These are phyloP conservation scores for Euptelea pleiosperma DNA, from an alignment of 164 flowering plant genomes.

Conservation along the genomic window DNA sequence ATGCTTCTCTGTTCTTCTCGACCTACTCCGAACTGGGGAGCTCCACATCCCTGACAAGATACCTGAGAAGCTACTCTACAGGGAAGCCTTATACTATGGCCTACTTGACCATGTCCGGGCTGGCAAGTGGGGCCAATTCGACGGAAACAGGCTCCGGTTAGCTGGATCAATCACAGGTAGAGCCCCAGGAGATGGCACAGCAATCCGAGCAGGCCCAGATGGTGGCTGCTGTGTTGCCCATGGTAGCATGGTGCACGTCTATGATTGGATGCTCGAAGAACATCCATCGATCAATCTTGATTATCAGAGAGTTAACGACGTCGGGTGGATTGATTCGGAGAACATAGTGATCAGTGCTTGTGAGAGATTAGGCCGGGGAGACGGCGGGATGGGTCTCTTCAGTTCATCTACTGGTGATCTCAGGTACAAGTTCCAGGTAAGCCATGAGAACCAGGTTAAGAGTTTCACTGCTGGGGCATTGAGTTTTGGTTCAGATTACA, in stretches of 20 bases:
- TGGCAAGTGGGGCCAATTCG: slow-evolving; percentile 78
- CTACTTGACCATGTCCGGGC: slow-evolving; percentile 66
- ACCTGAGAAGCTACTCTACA: slow-evolving; percentile 52
- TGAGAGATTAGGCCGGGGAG: slow-evolving; percentile 58
- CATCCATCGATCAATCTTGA: slow-evolving; percentile 65
- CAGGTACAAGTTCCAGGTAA: slow-evolving; percentile 56
- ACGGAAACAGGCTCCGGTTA: slow-evolving; percentile 57
- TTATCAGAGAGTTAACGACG: slow-evolving; percentile 80
- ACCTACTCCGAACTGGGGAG: slow-evolving; percentile 76
- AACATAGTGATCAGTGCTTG: slow-evolving; percentile 56
- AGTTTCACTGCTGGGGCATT: slow-evolving; percentile 81
- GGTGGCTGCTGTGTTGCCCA: slow-evolving; percentile 92
- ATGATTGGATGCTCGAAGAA: slow-evolving; percentile 82
- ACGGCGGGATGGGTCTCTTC: slow-evolving; percentile 85
- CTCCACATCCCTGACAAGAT: slow-evolving; percentile 56
- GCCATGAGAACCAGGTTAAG: slow-evolving; percentile 60
- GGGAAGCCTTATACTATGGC: slow-evolving; percentile 78
- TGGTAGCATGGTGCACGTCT: slow-evolving; percentile 80
- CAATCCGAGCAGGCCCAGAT: slow-evolving; percentile 77
- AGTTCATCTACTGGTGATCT: slow-evolving; percentile 56
- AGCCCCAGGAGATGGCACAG: slow-evolving; percentile 88
- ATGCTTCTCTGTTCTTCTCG: slow-evolving; percentile 76
- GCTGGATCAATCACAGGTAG: slow-evolving; percentile 46
- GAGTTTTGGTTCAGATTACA: slow-evolving; percentile 42
- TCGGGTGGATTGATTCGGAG: slow-evolving; percentile 54